phyloP scores from a whole-genome alignment of 2,329 filamentous ascomycete genomes.

The Xylariomycetidae sp. region DNA sequence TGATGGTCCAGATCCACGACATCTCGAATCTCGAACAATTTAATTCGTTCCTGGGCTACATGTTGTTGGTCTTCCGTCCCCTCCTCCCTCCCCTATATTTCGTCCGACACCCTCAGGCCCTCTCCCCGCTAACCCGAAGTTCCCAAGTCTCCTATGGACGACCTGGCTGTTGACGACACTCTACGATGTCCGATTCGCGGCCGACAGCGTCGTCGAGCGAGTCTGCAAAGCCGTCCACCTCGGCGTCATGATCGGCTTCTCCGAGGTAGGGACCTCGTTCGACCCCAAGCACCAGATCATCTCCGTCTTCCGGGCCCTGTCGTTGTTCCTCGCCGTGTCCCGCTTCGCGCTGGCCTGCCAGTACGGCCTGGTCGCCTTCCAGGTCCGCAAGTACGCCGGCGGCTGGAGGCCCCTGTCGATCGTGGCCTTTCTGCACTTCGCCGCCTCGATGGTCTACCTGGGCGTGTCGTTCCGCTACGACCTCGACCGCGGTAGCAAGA shows the following conservation, averaged over 20 bases:
- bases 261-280: slow-evolving; percentile 51
- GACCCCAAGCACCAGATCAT: slow-evolving; percentile 32
- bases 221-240: slow-evolving; percentile 55
- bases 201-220: slow-evolving; percentile 61
- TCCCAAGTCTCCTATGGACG: slow-evolving; percentile 54
- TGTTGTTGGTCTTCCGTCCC: slow-evolving; percentile 31
- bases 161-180: slow-evolving; percentile 63
- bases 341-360: slow-evolving; percentile 49
- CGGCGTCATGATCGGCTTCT: slow-evolving; percentile 61
- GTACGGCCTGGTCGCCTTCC: slow-evolving; percentile 44
- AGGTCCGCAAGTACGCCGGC: slow-evolving; percentile 36
- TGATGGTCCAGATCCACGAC: slow-evolving; percentile 19
- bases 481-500: slow-evolving; percentile 25
- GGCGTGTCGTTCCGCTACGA: slow-evolving; percentile 37
- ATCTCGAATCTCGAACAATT: slow-evolving; percentile 19
- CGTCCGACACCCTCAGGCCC: too few relatives aligned
- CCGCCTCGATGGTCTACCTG: slow-evolving; percentile 34
- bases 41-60: slow-evolving; percentile 49
- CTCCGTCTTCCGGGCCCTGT: slow-evolving; percentile 36
- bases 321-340: slow-evolving; percentile 46
- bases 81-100: too few relatives aligned
- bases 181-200: slow-evolving; percentile 62
- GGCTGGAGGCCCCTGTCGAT: slow-evolving; percentile 30
- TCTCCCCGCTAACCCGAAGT: slow-evolving; percentile 21
- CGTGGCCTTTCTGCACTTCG: slow-evolving; percentile 31